These are phyloP conservation scores for Nakazawaea anatomiae DNA, from an alignment of 805 yeast genomes.

Conservation along the genomic window DNA sequence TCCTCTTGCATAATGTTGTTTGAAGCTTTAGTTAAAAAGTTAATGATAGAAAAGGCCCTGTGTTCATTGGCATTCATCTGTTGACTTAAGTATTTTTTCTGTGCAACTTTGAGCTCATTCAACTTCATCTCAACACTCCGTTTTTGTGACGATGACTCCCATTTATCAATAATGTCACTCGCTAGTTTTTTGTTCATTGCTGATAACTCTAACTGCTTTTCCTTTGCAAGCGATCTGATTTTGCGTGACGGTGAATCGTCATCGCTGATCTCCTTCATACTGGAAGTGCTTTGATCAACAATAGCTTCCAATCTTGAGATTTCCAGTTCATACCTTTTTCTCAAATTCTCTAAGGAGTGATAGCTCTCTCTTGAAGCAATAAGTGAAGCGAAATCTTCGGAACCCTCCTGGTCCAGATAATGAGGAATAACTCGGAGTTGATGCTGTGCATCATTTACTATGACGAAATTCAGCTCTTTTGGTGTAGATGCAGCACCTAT, in stretches of 20 bases:
- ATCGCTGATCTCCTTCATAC: background rate
- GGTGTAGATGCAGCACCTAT: slow-evolving; percentile 5
- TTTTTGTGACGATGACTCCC: background rate
- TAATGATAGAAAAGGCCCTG: slow-evolving; percentile 2
- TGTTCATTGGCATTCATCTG: background rate
- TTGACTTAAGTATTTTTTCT: slow-evolving; percentile 1
- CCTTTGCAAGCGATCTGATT: background rate
- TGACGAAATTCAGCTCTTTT: background rate
- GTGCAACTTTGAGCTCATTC: slow-evolving; percentile 2
- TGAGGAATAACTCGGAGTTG: slow-evolving; percentile 10
- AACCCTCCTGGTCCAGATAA: background rate
- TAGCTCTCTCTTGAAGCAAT: background rate
- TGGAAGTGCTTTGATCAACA: background rate
- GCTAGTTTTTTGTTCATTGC: background rate
- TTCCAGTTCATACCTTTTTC: slow-evolving; percentile 6
- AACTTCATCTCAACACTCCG: background rate
- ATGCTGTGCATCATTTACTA: slow-evolving; percentile 7
- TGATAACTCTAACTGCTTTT: slow-evolving; percentile 7
- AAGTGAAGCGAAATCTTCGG: background rate
- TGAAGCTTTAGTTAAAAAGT: slow-evolving; percentile 4
- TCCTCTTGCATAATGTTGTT: background rate
- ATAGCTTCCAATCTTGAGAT: slow-evolving; percentile 2
- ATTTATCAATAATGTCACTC: background rate
- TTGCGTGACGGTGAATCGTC: slow-evolving; percentile 5
- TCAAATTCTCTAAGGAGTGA: slow-evolving; percentile 8